Evolutionary conservation across 768 basidiomycete genomes (phyloP), one percentile per base, ranked within the genome.

Genomic region (Phylloporus sp.): DNA sequence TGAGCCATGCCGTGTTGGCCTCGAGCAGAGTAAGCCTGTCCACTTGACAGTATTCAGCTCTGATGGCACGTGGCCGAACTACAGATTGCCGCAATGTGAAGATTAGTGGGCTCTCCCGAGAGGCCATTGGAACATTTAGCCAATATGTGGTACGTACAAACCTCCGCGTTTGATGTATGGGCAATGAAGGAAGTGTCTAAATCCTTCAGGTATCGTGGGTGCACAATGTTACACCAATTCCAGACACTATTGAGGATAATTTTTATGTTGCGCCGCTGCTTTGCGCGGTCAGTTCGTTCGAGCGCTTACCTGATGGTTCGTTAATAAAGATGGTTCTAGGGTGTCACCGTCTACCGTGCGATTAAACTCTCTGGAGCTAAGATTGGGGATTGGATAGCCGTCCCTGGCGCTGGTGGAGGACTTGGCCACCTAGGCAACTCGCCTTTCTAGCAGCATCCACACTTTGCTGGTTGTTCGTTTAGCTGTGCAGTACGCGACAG

Each of bases 281-380:
- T 12, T 92, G 89, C 58, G 89, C 88, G 13, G 85, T 85, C 65
- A 48, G 38, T 16, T 16, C 0, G 6, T 13, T 26, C 3, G 8
- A 29, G 13, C 7, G 18, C 11, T 24, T 23, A 26, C 12, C 7
- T 0, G 22, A 8, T 16, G 6, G 13, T 6, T 16, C 20, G 15
- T n/a, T 41, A 11, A 27, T 18, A 15, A 11, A 35, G 13, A 27
- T 27, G n/a, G 31, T 5, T 38, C 10, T 1, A 86, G 85, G 89
- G 88, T 41, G 73, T 95, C 18, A 94, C 92, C 3, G 88, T 89
- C 2, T 95, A 91, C 63, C 85, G 88, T 52, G 92, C 90, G 0
- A 72, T 95, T 58, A 94, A 93, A 68, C 77, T 86, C 65, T 78
- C 80, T 46, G 72, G 79, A 47, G 77, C 82, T 8, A 74, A 69